Conservation (phyloP, 306 rosid genomes). For the Rubus parviflorus region DNA sequence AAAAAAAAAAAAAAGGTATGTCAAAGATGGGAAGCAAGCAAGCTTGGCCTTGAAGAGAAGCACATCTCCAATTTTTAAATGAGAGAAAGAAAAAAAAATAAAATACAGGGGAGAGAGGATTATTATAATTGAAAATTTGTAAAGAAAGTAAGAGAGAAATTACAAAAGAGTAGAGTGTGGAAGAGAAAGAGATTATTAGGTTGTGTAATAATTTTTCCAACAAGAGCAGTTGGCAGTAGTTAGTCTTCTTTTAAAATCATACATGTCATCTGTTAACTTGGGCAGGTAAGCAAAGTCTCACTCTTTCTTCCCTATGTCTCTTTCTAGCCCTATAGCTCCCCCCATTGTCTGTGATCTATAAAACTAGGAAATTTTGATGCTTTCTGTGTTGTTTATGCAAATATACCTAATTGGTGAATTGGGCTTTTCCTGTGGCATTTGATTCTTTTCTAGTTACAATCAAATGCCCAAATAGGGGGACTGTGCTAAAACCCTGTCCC, state of each 20-base stretch:
- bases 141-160: slow-evolving; percentile 14
- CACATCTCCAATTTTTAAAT: slow-evolving; percentile 49
- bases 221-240: slow-evolving; percentile 95
- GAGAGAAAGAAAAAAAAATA: slow-evolving; percentile 1
- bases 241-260: slow-evolving; percentile 75
- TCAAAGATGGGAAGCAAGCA: slow-evolving; percentile 55
- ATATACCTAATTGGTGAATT: slow-evolving; percentile 50
- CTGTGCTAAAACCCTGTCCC: slow-evolving; percentile 37
- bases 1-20: slow-evolving; percentile 41
- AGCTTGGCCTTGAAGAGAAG: slow-evolving; percentile 94
- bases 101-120: neutral
- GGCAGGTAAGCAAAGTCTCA: slow-evolving; percentile 56
- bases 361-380: slow-evolving; percentile 54
- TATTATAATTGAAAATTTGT: neutral
- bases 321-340: slow-evolving; percentile 36
- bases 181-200: slow-evolving; percentile 44
- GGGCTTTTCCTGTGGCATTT: slow-evolving; percentile 40
- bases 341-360: slow-evolving; percentile 52
- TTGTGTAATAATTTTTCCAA: slow-evolving; percentile 67
- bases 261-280: slow-evolving; percentile 58
- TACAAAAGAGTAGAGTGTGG: slow-evolving; percentile 39
- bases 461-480: slow-evolving; percentile 24
- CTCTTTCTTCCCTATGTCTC: slow-evolving; percentile 25
- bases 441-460: slow-evolving; percentile 36
- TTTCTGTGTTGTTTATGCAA: slow-evolving; percentile 45